Base-by-base conservation (phyloP, 1,284 basidiomycete species). In the Trichosporon sp. region DNA sequence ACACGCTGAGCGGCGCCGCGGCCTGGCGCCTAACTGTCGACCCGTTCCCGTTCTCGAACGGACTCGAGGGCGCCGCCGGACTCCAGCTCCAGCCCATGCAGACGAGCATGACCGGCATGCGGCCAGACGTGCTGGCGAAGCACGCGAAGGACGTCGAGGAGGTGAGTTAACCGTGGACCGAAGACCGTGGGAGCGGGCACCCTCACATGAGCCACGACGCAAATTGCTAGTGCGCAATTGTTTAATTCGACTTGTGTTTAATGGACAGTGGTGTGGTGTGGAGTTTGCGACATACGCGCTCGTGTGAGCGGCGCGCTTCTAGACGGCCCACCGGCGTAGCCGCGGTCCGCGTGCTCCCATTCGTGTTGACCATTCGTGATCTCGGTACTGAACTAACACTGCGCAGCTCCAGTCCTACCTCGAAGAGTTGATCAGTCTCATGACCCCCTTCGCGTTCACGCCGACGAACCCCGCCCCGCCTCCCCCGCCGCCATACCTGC, bases 401-500 rank as follows among this genome's bases (percentile, higher is more conserved):
- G 51, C 51, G 4, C 71, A 82, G 80, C 73, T 82, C 3, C 68
- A 76, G 12, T 67, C 56, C 21, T 74, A 77, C 54, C 48, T 81
- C 11, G 65, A 61, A 12, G 78, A 82, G 32, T 67, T 82, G 3
- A 74, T 80, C 14, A 35, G 48, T 2, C 74, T 78, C 1, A 70
- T 80, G 10, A 69, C 73, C 35, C 77, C 78, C 0, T 80, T 78
- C 69, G 76, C 74, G 6, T 16, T 68, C 7, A 68, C 73, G 6
- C 66, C 75, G 1, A 43, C 64, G 12, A 73, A 75, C 40, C 73
- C 76, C 0, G 40, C 40, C 1, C 77, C 79, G 2, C 68, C 73
- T 0, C 72, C 76, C 12, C 79, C 79, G 1, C 78, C 81, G 3
- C 74, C 77, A 4, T 79, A 77, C 66, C 73, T 81, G 2, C 72